Base-by-base conservation (phyloP, 352 stramenopile genomes). In the Globisporangium cystogenes region DNA sequence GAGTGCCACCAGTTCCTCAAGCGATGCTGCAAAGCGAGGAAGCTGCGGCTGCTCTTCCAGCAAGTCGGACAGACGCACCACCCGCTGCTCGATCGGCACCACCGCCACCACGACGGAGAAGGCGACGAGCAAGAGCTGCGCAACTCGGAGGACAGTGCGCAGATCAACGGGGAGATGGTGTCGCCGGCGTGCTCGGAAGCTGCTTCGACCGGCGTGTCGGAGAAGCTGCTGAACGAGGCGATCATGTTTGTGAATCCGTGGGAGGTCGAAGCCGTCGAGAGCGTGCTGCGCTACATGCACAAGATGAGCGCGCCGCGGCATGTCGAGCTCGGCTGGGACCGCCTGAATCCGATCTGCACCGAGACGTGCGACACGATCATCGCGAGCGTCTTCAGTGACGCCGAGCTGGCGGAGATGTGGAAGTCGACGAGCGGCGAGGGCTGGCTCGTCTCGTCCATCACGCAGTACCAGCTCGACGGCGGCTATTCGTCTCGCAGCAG, bases 161-260 rank as follows among this genome's bases (percentile, higher is more conserved):
- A 16, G 43, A 27, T 3, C 14, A 51, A 10, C 24, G 7, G 46
- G 18, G 27, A 8, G 27, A 18, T 11, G 12, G 35, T 23, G 23
- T 52, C 53, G 62, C 33, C 21, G 18, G 10, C 21, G 27, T 20
- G 4, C 8, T 23, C 40, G 20, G 4, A 16, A 45, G 40, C 21
- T 21, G 40, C 40, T 23, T 29, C 26, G 26, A 5, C 7, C 8
- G 43, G 21, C 23, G 5, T 53, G 8, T 27, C 54, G 31, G 60
- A 66, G n/a, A 65, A 54, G 5, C 57, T 67, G 18, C 63, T 57
- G 33, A 50, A 72, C 43, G 70, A 90, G 48, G 74, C 79, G 16
- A 86, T 93, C 61, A 87, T 89, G 74, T 90, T 93, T 63, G 82
- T 93, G 20, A 67, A 87, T 47, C 76, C 78, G 18, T 93, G 82